Evolutionary conservation across 2,329 filamentous ascomycete genomes (phyloP).

Genomic region (Lachnellula arida): DNA sequence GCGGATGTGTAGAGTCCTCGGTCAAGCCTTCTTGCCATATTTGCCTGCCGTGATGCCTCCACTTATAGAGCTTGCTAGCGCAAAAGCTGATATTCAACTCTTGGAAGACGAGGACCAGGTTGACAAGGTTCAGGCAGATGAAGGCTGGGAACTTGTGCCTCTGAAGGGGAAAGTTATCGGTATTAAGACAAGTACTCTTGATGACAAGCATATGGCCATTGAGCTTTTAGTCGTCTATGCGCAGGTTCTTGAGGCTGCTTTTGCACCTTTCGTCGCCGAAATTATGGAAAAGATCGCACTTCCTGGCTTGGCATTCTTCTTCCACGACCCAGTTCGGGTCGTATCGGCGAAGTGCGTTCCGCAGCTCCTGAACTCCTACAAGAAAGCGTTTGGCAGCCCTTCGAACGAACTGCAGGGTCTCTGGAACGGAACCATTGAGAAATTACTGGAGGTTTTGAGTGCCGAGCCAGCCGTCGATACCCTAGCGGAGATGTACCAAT

Average conservation of each 20-base stretch:
- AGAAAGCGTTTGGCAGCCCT: slow-evolving; percentile 78
- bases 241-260: slow-evolving; percentile 87
- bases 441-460: slow-evolving; percentile 86
- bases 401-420: slow-evolving; percentile 76
- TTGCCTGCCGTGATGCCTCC: slow-evolving; percentile 92
- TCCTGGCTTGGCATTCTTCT: slow-evolving; percentile 94
- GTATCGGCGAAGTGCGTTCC: slow-evolving; percentile 94
- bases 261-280: slow-evolving; percentile 85
- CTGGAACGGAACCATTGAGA: slow-evolving; percentile 82
- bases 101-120: slow-evolving; percentile 94
- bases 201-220: slow-evolving; percentile 99
- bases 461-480: slow-evolving; percentile 96
- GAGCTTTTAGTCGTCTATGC: slow-evolving; percentile 97
- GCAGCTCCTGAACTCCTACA: slow-evolving; percentile 87
- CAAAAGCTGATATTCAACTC: slow-evolving; percentile 95
- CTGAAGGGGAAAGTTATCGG: slow-evolving; percentile 98
- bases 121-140: slow-evolving; percentile 86
- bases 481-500: slow-evolving; percentile 98
- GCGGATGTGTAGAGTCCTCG: slow-evolving; percentile 93
- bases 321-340: slow-evolving; percentile 94
- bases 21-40: slow-evolving; percentile 86
- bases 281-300: slow-evolving; percentile 97
- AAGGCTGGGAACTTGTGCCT: slow-evolving; percentile 95
- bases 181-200: slow-evolving; percentile 92
- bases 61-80: slow-evolving; percentile 81